Evolutionary conservation across 176 grass and related monocot genomes (phyloP).

Genomic region (Eleusine coracana): DNA sequence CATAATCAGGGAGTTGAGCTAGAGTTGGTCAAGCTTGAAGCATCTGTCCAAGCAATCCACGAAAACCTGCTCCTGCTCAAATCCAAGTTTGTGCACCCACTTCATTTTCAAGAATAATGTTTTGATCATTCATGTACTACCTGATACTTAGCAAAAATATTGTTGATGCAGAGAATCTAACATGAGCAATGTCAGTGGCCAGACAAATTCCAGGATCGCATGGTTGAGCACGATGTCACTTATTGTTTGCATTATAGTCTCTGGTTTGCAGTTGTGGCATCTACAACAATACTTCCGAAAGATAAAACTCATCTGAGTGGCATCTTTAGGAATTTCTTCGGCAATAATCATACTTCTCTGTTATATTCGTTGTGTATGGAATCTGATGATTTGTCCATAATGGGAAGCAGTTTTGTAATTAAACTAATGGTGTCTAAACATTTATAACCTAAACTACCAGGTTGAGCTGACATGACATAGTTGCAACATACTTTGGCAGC

Average conservation of each 20-base stretch:
- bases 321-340: constrained; percentile 4
- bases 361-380: constrained; percentile 21
- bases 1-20: constrained; percentile 69
- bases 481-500: constrained; percentile 31
- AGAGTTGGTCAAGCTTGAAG: constrained; percentile 77
- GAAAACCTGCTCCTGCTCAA: constrained; percentile 61
- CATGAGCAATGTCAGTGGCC: constrained; percentile 64
- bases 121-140: background rate
- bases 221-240: constrained; percentile 71
- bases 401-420: constrained; percentile 31
- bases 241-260: constrained; percentile 63
- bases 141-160: background rate
- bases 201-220: constrained; percentile 63
- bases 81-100: constrained; percentile 52
- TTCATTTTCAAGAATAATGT: constrained; percentile 13
- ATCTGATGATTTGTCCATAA: background rate
- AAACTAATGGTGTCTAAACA: constrained; percentile 14
- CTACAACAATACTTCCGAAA: constrained; percentile 72
- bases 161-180: constrained; percentile 64
- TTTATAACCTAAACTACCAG: constrained; percentile 7
- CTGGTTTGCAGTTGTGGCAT: constrained; percentile 59
- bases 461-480: constrained; percentile 30
- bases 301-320: constrained; percentile 74
- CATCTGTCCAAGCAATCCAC: constrained; percentile 57
- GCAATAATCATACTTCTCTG: constrained; percentile 5